Evolutionary conservation across 2,329 filamentous ascomycete species (phyloP).

Genomic region (Fusarium sp.): DNA sequence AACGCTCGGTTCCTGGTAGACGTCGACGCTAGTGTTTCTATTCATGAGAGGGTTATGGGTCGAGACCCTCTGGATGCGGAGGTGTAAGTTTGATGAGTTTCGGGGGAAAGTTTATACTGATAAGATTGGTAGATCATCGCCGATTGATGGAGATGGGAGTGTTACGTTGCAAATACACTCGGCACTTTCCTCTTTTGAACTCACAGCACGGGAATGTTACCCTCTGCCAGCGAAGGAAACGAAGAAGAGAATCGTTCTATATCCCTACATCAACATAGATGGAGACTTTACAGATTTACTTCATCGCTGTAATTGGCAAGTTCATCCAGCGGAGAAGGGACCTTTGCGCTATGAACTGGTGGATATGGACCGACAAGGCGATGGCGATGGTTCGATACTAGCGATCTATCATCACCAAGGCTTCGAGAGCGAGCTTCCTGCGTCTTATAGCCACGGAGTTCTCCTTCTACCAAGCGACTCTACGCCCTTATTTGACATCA

Average conservation of each 20-base stretch:
- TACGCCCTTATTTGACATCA: not conserved
- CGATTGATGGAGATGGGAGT: not conserved
- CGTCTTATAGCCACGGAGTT: not conserved
- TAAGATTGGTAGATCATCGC: not conserved
- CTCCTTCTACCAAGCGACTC: not conserved
- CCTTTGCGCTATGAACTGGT: constrained; percentile 12
- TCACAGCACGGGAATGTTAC: not conserved
- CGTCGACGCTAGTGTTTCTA: not conserved
- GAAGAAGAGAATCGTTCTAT: not conserved
- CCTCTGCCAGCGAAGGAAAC: not conserved
- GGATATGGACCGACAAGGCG: not conserved
- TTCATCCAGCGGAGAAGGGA: not conserved
- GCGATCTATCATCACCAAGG: constrained; percentile 12
- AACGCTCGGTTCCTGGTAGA: constrained; percentile 12
- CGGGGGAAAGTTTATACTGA: not conserved
- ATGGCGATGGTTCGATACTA: not conserved
- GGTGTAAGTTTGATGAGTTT: not conserved
- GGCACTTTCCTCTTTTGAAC: fast-evolving
- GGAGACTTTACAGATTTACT: fast-evolving
- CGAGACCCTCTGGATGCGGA: not conserved
- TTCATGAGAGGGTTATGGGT: not conserved
- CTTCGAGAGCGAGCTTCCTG: not conserved
- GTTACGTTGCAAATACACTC: not conserved
- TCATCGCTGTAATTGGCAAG: not conserved
- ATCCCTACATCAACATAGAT: not conserved